A percentile compares a stretch with the other conserved stretches of the same genome.
Evolutionary conservation across 2,329 filamentous ascomycete genomes (phyloP).

Genomic region (Lachnellula occidentalis): DNA sequence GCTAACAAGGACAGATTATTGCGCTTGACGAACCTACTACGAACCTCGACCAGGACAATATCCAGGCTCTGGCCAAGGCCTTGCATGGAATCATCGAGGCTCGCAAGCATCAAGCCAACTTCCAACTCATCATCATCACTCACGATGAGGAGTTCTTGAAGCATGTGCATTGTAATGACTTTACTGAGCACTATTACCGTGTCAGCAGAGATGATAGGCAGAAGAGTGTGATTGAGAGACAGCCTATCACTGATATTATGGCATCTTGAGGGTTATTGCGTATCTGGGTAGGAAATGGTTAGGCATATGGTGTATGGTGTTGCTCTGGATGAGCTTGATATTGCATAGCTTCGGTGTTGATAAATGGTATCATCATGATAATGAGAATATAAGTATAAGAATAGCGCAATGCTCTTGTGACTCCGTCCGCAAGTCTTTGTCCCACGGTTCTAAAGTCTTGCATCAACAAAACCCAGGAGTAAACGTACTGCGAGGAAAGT

Average conservation of each 20-base stretch:
- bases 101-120: constrained; percentile 82
- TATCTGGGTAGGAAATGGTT: background rate
- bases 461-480: no score
- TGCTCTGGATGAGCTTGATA: background rate
- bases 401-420: no score
- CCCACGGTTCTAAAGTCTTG: no score
- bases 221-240: constrained; percentile 77
- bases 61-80: constrained; percentile 77
- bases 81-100: constrained; percentile 82
- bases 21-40: constrained; percentile 97
- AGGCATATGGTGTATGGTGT: background rate
- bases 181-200: constrained; percentile 86
- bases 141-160: constrained; percentile 95
- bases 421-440: no score
- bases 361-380: background rate
- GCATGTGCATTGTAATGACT: constrained; percentile 91
- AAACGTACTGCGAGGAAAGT: no score
- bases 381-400: no score
- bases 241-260: constrained; percentile 26
- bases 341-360: background rate
- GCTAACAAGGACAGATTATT: constrained; percentile 52
- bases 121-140: constrained; percentile 97
- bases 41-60: constrained; percentile 93
- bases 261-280: background rate
- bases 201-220: constrained; percentile 78